These are phyloP conservation scores for Paramecium primaurelia DNA, from an alignment of 73 alveolate species.

Conservation along the genomic window DNA sequence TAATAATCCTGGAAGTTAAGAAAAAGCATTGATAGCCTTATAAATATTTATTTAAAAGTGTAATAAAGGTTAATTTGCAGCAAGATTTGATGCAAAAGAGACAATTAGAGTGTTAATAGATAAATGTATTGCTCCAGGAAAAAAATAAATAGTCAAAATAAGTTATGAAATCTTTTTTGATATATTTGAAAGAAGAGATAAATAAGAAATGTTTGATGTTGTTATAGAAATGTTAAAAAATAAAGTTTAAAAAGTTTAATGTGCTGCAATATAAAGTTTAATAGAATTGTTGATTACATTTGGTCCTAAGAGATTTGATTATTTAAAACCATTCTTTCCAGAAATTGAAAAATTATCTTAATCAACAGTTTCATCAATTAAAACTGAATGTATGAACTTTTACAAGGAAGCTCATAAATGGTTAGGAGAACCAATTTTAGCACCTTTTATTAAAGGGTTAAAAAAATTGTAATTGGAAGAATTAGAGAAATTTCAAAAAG, in stretches of 20 bases:
- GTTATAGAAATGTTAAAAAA: slow-evolving; percentile 59
- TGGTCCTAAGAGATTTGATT: slow-evolving; percentile 72
- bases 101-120: slow-evolving; percentile 65
- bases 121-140: slow-evolving; percentile 76
- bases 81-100: slow-evolving; percentile 58
- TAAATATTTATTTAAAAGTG: slow-evolving; percentile 58
- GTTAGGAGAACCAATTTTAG: slow-evolving; percentile 72
- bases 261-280: slow-evolving; percentile 58
- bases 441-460: slow-evolving; percentile 61
- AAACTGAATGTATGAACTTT: slow-evolving; percentile 73
- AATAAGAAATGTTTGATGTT: slow-evolving; percentile 66
- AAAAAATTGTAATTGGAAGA: slow-evolving; percentile 71
- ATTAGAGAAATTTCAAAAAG: slow-evolving; percentile 54
- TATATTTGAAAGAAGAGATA: slow-evolving; percentile 67
- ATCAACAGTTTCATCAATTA: slow-evolving; percentile 65
- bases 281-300: slow-evolving; percentile 60
- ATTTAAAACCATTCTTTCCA: slow-evolving; percentile 66
- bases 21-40: slow-evolving; percentile 70
- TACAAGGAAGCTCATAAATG: slow-evolving; percentile 77
- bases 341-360: slow-evolving; percentile 62
- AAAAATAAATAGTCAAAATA: slow-evolving; percentile 61
- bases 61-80: slow-evolving; percentile 41
- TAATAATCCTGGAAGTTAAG: slow-evolving; percentile 78
- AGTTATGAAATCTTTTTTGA: slow-evolving; percentile 63
- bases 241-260: slow-evolving; percentile 67